phyloP scores from a whole-genome alignment of 192 early-diverging fungal genomes.

The Lunasporangiospora selenospora region DNA sequence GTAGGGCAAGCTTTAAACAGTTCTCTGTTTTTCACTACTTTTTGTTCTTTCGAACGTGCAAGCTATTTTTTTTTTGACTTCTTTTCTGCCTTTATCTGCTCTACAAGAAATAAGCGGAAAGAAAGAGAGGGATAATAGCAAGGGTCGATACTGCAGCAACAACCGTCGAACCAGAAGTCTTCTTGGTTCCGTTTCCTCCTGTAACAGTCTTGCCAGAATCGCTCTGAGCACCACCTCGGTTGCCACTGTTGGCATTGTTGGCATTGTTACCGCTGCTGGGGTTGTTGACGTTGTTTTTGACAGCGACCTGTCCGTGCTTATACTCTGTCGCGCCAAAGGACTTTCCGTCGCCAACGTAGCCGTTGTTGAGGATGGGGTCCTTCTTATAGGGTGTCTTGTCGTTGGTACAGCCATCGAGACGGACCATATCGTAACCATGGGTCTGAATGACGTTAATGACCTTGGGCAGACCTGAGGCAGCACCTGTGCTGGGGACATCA shows the following conservation, averaged over 20 bases:
- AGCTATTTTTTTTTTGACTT: neutral
- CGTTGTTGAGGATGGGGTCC: slow-evolving; percentile 28
- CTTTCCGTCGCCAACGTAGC: slow-evolving; percentile 46
- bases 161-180: slow-evolving; percentile 2
- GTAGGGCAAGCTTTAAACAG: too few relatives aligned
- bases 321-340: slow-evolving; percentile 51
- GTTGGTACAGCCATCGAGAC: slow-evolving; percentile 57
- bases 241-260: too few relatives aligned
- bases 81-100: neutral
- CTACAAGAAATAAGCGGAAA: slow-evolving; percentile 26
- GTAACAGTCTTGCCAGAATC: too few relatives aligned
- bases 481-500: slow-evolving; percentile 58
- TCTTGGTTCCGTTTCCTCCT: neutral
- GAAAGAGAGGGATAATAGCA: slow-evolving; percentile 7
- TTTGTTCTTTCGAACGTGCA: too few relatives aligned
- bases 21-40: too few relatives aligned
- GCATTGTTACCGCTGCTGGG: slow-evolving; percentile 1
- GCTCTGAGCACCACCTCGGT: too few relatives aligned
- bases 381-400: slow-evolving; percentile 59
- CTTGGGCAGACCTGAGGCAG: slow-evolving; percentile 51
- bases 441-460: slow-evolving; percentile 52
- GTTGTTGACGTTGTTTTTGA: slow-evolving; percentile 11
- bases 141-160: neutral
- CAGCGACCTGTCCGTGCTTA: slow-evolving; percentile 48
- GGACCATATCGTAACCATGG: slow-evolving; percentile 58